Conservation (phyloP, 139 green algal species). For the Zygnema circumcarinatum region DNA sequence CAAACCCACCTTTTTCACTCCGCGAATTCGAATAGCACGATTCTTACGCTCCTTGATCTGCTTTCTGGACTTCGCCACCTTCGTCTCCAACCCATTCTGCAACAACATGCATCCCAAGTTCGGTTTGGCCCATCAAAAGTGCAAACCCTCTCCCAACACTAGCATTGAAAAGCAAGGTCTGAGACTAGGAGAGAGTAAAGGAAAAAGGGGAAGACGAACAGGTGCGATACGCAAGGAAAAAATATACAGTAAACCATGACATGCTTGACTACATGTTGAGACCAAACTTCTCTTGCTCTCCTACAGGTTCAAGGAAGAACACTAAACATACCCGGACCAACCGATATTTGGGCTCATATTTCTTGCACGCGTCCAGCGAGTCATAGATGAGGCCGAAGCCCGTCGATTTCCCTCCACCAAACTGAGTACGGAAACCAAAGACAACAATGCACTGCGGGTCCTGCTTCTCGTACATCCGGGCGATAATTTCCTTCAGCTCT, state of each 20-base stretch:
- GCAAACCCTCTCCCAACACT: too few relatives aligned
- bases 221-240: too few relatives aligned
- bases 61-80: conserved; percentile 91
- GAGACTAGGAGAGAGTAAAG: too few relatives aligned
- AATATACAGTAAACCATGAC: too few relatives aligned
- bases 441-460: conserved; percentile 87
- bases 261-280: too few relatives aligned
- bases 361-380: conserved; percentile 89
- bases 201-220: too few relatives aligned
- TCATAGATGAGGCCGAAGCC: conserved; percentile 99
- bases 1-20: conserved; percentile 84
- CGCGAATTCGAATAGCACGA: conserved; percentile 90
- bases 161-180: too few relatives aligned
- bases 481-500: conserved; percentile 96
- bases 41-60: conserved; percentile 99
- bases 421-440: conserved; percentile 98
- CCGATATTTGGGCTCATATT: conserved; percentile 98
- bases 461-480: conserved; percentile 94
- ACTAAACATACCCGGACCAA: conserved; percentile 81
- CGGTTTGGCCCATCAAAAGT: too few relatives aligned
- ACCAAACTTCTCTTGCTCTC: too few relatives aligned
- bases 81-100: conserved; percentile 79
- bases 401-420: conserved; percentile 98
- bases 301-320: too few relatives aligned
- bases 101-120: conserved; percentile 29